Conservation (phyloP, 371 early-diverging fungal genomes). For the Coemansia linderi region DNA sequence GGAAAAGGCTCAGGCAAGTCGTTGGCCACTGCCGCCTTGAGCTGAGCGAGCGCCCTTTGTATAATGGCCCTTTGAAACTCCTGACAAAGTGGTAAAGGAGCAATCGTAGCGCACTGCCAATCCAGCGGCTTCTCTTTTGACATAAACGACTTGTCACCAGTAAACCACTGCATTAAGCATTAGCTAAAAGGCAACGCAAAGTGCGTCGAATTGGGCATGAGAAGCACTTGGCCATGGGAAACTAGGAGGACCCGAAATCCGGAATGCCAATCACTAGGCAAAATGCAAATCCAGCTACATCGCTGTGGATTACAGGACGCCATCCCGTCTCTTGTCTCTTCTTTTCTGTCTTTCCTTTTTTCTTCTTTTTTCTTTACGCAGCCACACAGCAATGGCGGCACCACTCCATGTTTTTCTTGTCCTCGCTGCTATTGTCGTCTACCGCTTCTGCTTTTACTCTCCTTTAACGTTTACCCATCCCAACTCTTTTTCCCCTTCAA, state of each 20-base stretch:
- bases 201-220: no score
- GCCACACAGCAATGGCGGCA: conserved; percentile 3
- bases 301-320: no score
- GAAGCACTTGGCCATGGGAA: not conserved
- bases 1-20: not conserved
- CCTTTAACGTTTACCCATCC: not conserved
- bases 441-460: not conserved
- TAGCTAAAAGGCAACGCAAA: no score
- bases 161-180: no score
- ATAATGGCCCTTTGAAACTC: no score
- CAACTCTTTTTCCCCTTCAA: not conserved
- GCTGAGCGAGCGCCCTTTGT: no score
- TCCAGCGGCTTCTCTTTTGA: no score
- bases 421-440: not conserved
- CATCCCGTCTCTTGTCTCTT: not conserved
- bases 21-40: no score
- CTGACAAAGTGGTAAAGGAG: no score
- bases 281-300: no score
- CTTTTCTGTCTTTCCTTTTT: not conserved
- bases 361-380: conserved; percentile 6
- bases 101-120: no score
- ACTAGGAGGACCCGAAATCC: not conserved
- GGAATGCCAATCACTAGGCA: not conserved
- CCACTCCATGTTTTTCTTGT: not conserved
- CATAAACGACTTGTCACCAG: no score